Evolutionary conservation across 176 grass and related monocot genomes (phyloP).

Genomic region (Pontederia crassipes): DNA sequence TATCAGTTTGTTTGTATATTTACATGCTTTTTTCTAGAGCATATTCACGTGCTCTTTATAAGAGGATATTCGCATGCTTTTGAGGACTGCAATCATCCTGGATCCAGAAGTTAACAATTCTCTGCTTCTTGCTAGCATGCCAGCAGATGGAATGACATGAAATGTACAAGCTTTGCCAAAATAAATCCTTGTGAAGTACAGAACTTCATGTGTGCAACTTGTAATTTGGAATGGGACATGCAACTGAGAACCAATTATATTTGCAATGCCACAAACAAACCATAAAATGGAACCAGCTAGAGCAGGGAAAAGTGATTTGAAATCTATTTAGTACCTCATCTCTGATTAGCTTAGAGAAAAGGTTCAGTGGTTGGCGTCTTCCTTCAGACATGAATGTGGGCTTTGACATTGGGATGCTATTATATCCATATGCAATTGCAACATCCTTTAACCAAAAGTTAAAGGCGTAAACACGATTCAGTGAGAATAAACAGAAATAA

Average conservation of each 20-base stretch:
- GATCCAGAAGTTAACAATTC: no score
- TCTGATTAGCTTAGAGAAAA: conserved; percentile 95
- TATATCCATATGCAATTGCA: conserved; percentile 95
- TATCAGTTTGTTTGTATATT: no score
- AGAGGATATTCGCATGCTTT: no score
- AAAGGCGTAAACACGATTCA: background rate
- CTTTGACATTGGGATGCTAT: conserved; percentile 90
- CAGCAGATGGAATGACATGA: no score
- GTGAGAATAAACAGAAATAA: background rate
- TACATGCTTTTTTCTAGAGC: no score
- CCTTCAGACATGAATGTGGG: conserved; percentile 82
- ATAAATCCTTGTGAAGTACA: conserved; percentile 11
- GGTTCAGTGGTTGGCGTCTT: conserved; percentile 69
- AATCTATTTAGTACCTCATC: conserved; percentile 43
- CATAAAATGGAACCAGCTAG: background rate
- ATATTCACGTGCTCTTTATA: no score
- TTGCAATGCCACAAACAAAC: background rate
- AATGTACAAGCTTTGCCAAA: background rate
- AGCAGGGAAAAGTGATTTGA: conserved; percentile 6
- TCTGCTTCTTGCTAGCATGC: no score
- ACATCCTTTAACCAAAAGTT: conserved; percentile 49
- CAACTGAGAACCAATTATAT: no score
- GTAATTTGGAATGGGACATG: no score
- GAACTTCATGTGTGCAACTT: background rate
- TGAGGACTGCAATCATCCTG: no score